Base-by-base conservation (phyloP, 441 rosid genomes). In the Adansonia madagascariensis region DNA sequence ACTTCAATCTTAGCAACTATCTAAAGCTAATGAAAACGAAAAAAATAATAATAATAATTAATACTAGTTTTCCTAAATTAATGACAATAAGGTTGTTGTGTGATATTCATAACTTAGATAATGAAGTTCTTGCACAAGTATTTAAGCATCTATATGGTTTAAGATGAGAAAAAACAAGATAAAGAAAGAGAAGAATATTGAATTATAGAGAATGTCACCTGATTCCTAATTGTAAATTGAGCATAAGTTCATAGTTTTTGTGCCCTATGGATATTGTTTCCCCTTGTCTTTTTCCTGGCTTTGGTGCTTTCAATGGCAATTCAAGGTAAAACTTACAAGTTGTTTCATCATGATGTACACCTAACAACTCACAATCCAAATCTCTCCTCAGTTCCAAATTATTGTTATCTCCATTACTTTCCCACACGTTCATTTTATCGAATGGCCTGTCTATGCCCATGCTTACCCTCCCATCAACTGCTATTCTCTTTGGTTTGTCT, bases 381-480 rank as follows among this genome's bases (percentile, higher is more conserved):
- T 83, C 80, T 52, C 83, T 84, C 47, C 87, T 82, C 49, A 31
- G 39, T 39, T 12, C 71, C 2, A 17, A 81, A 35, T 81, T 75
- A 9, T 80, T 71, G 11, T 74, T 74, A 5, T 73, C 71, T 0
- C 62, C 39, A 46, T 60, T 24, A 55, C 1, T 79, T 43, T 82
- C 87, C 94, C 91, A 92, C 81, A 90, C 77, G 68, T 82, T 84
- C 94, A 90, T 87, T 74, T 85, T 88, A 67, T 83, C 86, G 11
- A 84, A 88, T 63, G 84, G 17, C 67, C 88, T 88, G 70, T 88
- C 90, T 47, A 84, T 59, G 3, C 90, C 86, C 6, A 76, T 53
- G 7, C 92, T 88, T n/a, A 83, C 85, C 76, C 91, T 86, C 60
- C 84, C 95, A 64, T 89, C 95, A 50, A 86, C 86, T 1, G 95